A percentile compares a stretch with the other conserved stretches of the same genome.
Conservation (phyloP, 257 asterid species). For the Phtheirospermum japonicum region DNA sequence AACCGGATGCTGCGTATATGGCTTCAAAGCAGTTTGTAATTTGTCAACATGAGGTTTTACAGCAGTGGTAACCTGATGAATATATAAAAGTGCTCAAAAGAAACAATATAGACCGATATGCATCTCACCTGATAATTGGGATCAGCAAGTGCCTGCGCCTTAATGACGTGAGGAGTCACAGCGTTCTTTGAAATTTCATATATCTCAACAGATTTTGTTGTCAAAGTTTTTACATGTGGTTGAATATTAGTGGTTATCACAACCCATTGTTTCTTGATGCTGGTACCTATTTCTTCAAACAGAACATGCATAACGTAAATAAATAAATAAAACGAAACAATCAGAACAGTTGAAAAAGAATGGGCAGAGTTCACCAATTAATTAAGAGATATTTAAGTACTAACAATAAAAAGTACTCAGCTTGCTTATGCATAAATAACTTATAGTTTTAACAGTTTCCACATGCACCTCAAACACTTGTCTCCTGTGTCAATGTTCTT, state of each 20-base stretch:
- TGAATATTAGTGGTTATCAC: constrained; percentile 53
- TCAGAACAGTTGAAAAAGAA: not conserved
- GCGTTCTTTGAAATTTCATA: constrained; percentile 58
- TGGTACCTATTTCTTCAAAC: constrained; percentile 73
- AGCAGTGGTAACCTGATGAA: constrained; percentile 74
- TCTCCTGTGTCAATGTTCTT: too few relatives aligned
- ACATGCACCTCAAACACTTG: too few relatives aligned
- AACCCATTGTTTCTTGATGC: constrained; percentile 78
- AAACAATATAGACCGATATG: constrained; percentile 10
- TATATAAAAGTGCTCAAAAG: too few relatives aligned
- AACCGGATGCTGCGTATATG: constrained; percentile 57
- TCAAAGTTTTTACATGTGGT: constrained; percentile 68
- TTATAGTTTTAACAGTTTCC: too few relatives aligned
- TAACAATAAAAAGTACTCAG: too few relatives aligned
- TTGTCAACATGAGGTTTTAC: constrained; percentile 82
- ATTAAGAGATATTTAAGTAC: too few relatives aligned
- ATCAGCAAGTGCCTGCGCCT: constrained; percentile 62
- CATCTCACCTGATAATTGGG: constrained; percentile 71
- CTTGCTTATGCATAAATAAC: too few relatives aligned
- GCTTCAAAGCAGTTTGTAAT: constrained; percentile 48
- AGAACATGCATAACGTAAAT: constrained; percentile 17
- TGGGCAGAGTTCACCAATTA: not conserved
- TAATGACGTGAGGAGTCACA: constrained; percentile 63
- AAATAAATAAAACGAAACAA: constrained; percentile 3
- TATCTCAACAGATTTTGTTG: constrained; percentile 53